A percentile compares a stretch with the other conserved stretches of the same genome.
phyloP scores from a whole-genome alignment of 2,329 filamentous ascomycete genomes.

The Bretziella fagacearum region DNA sequence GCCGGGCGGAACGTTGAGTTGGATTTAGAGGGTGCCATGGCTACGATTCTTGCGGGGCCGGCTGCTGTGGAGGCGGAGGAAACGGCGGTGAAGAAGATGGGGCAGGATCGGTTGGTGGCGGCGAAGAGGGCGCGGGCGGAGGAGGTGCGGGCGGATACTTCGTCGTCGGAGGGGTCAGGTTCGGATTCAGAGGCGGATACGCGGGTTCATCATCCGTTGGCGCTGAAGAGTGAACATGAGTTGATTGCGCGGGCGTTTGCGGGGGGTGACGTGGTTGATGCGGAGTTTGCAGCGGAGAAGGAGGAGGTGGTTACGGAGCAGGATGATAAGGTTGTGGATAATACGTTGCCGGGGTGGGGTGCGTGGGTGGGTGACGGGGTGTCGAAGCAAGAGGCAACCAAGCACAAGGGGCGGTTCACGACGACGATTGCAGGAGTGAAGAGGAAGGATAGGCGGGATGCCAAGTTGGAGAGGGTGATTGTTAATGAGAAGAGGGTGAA shows the following conservation, averaged over 20 bases:
- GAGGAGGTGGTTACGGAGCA: constrained; percentile 52
- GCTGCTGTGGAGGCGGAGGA: background rate
- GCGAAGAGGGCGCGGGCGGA: background rate
- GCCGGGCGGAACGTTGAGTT: constrained; percentile 9
- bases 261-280: constrained; percentile 67
- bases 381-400: constrained; percentile 48
- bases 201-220: constrained; percentile 30
- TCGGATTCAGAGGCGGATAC: constrained; percentile 17
- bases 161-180: constrained; percentile 5
- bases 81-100: no score
- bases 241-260: constrained; percentile 76
- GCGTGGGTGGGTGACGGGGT: constrained; percentile 77
- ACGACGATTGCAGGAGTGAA: constrained; percentile 57
- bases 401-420: constrained; percentile 45
- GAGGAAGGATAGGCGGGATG: constrained; percentile 61
- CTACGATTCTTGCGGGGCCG: constrained; percentile 10
- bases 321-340: constrained; percentile 66
- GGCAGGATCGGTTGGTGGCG: no score
- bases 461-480: constrained; percentile 68
- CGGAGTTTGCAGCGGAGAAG: constrained; percentile 71
- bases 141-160: constrained; percentile 7
- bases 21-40: constrained; percentile 11
- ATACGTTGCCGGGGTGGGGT: constrained; percentile 87
- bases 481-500: constrained; percentile 81
- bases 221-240: constrained; percentile 39